Evolutionary conservation across 441 rosid species (phyloP), one percentile per base, ranked within the genome.

Genomic region (Populus tomentosa): DNA sequence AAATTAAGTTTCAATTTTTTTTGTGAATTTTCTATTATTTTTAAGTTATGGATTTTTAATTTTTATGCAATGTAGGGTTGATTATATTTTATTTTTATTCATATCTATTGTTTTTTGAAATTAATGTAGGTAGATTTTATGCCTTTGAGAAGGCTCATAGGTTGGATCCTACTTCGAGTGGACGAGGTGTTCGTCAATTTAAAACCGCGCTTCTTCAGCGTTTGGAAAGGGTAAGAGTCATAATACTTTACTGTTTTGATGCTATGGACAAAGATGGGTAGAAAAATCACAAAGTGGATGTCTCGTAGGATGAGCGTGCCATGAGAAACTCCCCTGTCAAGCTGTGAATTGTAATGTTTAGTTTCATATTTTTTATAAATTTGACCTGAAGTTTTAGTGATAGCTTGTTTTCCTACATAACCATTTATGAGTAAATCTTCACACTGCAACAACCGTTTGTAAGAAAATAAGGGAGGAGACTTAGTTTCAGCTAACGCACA

Each of bases 61-160:
- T 53, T 53, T 53, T 53, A 53, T 53, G 9, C 21, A 53, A 18
- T 1, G 21, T 53, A 53, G 56, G 61, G 7, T 53, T 53, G 61
- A 53, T 53, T 53, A 18, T 53, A 53, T 53, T 33, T 16, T 66
- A 35, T 8, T 21, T 46, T 33, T 30, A 72, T 46, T 10, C 16
- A 20, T 28, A 70, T 72, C 64, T 72, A 14, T 10, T 59, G 24
- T 6, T 69, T 8, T 42, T 7, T 73, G 8, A 59, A 33, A 13
- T 81, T 62, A 46, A 61, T 83, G 81, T 82, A 94, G 99, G 99
- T 78, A 97, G 99, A 74, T 96, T 94, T 81, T 96, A 94, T 86
- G 99, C 99, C 38, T 96, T 92, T 75, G 97, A 91, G 89, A 92
- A 94, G 82, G 98, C 99, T 79, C 99, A 96, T 74, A 89, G 91